A percentile compares a stretch with the other conserved stretches of the same genome.
These are phyloP conservation scores for Barbarea vulgaris DNA, from an alignment of 345 rosid genomes.

Conservation along the genomic window DNA sequence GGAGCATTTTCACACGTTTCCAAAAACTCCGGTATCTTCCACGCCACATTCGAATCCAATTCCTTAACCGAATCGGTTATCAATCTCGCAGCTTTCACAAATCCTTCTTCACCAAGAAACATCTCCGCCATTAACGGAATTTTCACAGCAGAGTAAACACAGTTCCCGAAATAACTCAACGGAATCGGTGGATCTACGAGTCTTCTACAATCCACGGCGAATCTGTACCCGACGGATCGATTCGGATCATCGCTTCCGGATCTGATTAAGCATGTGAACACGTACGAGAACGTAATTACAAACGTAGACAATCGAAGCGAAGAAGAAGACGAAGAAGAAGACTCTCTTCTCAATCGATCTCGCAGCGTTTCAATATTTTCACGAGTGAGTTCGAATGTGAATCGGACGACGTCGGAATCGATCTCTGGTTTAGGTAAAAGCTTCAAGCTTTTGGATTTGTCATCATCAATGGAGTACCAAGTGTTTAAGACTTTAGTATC, in stretches of 20 bases:
- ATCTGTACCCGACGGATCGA: neutral
- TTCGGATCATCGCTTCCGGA: neutral
- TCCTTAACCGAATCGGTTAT: neutral
- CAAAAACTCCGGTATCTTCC: neutral
- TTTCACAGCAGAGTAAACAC: neutral
- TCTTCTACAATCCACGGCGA: neutral
- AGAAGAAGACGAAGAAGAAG: neutral
- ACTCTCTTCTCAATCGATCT: neutral
- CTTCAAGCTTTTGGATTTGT: neutral
- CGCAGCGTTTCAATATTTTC: neutral
- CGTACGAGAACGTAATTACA: neutral
- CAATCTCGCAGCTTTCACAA: neutral
- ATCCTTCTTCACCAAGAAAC: neutral
- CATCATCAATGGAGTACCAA: neutral
- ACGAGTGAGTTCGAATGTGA: neutral
- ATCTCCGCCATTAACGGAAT: neutral
- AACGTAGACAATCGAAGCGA: neutral
- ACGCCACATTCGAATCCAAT: neutral
- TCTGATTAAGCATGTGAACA: neutral
- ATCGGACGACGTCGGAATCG: neutral
- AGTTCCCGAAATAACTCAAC: neutral
- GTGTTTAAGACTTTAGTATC: neutral
- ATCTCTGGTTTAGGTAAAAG: neutral
- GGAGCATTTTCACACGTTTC: neutral
- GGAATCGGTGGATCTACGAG: neutral